Evolutionary conservation across 1,284 basidiomycete genomes (phyloP).

Genomic region (Leucoagaricus sp.): DNA sequence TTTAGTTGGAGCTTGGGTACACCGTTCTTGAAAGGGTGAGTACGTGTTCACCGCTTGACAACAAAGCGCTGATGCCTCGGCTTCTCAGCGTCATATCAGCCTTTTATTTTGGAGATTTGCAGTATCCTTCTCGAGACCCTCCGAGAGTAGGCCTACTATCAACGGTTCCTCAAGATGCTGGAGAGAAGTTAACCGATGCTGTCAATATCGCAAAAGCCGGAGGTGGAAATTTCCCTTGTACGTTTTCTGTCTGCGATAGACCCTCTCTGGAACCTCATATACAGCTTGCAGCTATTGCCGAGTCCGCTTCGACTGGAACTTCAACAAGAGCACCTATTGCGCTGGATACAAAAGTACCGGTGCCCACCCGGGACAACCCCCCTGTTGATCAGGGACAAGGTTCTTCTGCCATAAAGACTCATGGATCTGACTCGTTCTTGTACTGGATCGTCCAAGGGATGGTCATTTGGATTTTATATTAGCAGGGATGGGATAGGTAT

Average conservation of each 20-base stretch:
- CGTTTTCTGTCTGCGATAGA: slow-evolving; percentile 8
- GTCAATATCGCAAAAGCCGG: slow-evolving; percentile 36
- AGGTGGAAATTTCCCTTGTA: slow-evolving; percentile 44
- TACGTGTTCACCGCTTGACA: not conserved
- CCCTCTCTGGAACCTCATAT: not conserved
- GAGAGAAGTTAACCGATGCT: slow-evolving; percentile 37
- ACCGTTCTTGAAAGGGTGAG: slow-evolving; percentile 54
- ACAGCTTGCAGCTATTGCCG: too few species aligned
- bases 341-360: not conserved
- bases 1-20: slow-evolving; percentile 58
- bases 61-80: not conserved
- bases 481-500: not conserved
- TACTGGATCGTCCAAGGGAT: not conserved
- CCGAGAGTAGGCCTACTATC: slow-evolving; percentile 72
- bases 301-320: too few species aligned
- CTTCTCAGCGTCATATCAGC: slow-evolving; percentile 46
- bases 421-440: not conserved
- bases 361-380: not conserved
- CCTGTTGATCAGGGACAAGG: not conserved
- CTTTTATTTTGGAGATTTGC: slow-evolving; percentile 69
- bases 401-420: not conserved
- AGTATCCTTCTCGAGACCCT: slow-evolving; percentile 60
- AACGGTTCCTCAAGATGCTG: slow-evolving; percentile 59
- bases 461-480: not conserved
- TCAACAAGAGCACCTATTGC: not conserved